Percentiles rank a stretch among this genome's conserved stretches.
Evolutionary conservation across 1,284 basidiomycete genomes (phyloP).

Genomic region (Tylopilus orsonianus): DNA sequence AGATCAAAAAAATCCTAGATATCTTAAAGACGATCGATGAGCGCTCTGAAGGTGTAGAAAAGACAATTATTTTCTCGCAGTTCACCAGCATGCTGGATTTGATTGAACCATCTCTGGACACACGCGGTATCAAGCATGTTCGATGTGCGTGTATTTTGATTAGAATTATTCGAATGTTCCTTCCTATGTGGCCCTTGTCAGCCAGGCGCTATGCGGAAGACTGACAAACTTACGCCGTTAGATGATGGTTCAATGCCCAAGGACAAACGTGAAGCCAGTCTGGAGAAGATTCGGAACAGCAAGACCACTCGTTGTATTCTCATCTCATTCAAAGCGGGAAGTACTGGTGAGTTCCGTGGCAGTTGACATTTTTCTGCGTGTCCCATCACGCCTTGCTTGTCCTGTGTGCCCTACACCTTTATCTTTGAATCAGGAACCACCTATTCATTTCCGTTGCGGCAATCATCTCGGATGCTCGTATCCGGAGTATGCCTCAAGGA

Average conservation of each 20-base stretch:
- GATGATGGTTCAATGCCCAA: constrained; percentile 88
- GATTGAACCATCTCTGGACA: constrained; percentile 78
- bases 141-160: constrained; percentile 66
- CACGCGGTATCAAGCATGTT: constrained; percentile 68
- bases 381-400: background rate
- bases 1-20: constrained; percentile 81
- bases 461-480: background rate
- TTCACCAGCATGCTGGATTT: constrained; percentile 92
- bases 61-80: constrained; percentile 89
- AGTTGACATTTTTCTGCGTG: background rate
- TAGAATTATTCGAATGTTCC: background rate
- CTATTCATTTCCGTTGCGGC: background rate
- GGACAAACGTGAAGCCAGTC: constrained; percentile 70
- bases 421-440: background rate
- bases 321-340: constrained; percentile 96
- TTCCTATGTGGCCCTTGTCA: background rate
- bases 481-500: background rate
- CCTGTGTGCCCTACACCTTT: background rate
- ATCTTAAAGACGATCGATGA: constrained; percentile 69
- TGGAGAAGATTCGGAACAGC: constrained; percentile 72
- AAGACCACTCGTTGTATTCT: constrained; percentile 71
- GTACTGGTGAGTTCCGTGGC: constrained; percentile 60
- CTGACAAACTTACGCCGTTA: constrained; percentile 32
- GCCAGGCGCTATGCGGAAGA: no score
- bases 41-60: constrained; percentile 66